Evolutionary conservation across 2,329 filamentous ascomycete genomes (phyloP).

Genomic region (Ophiostoma ulmi): DNA sequence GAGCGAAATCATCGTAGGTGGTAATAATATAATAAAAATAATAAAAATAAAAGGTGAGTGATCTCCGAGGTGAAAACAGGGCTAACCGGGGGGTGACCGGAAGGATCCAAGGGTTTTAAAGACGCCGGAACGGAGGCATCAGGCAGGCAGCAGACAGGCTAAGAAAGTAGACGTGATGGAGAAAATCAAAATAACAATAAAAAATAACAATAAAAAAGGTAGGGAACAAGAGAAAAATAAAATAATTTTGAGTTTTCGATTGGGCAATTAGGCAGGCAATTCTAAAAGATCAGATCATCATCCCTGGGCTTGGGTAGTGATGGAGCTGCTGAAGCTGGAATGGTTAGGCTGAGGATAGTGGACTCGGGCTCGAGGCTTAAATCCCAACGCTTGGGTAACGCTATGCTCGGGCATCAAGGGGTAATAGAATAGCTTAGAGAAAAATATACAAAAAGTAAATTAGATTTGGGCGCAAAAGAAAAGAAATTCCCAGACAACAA

Average conservation of each 20-base stretch:
- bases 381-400: not conserved
- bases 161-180: not conserved
- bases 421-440: no score
- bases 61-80: not conserved
- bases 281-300: not conserved
- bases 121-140: not conserved
- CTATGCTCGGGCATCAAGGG: slow-evolving; percentile 1
- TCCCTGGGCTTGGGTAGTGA: not conserved
- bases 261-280: not conserved
- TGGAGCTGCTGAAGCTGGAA: not conserved
- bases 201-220: not conserved
- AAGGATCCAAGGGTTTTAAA: not conserved
- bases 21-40: not conserved
- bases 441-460: not conserved
- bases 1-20: not conserved
- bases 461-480: not conserved
- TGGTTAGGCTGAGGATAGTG: not conserved
- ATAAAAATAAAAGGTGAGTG: not conserved
- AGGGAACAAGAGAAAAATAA: not conserved
- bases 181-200: not conserved
- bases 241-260: not conserved
- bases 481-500: not conserved
- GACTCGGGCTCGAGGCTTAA: not conserved
- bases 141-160: not conserved
- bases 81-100: not conserved